Conservation (phyloP, 306 rosid species). For the Prunus davidiana region DNA sequence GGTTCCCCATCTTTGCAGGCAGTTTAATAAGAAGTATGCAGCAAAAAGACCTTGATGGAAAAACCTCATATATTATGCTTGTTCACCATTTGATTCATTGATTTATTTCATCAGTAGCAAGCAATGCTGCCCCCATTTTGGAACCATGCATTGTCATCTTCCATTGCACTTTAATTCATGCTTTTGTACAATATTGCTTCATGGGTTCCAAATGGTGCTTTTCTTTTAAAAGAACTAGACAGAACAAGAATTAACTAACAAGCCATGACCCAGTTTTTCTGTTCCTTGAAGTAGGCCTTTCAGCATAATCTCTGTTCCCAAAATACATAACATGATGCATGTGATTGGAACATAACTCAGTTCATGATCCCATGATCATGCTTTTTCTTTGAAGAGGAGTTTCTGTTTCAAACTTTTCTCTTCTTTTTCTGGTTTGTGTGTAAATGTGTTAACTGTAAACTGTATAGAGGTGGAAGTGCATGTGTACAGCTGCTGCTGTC, state of each 20-base stretch:
- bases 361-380: not conserved
- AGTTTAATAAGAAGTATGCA: constrained; percentile 39
- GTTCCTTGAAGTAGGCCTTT: not conserved
- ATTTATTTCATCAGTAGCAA: not conserved
- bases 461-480: no score
- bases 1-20: constrained; percentile 29
- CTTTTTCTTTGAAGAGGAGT: no score
- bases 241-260: no score
- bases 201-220: no score
- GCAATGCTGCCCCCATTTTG: not conserved
- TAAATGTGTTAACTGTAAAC: no score
- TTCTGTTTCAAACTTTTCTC: no score
- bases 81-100: not conserved
- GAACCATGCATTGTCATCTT: not conserved
- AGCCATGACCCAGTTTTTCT: not conserved
- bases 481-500: no score
- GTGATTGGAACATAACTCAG: not conserved
- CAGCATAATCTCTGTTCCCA: not conserved
- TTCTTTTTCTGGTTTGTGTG: not conserved
- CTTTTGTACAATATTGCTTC: no score
- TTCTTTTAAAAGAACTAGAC: no score
- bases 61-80: constrained; percentile 1
- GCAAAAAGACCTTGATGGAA: constrained; percentile 34
- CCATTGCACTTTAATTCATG: no score
- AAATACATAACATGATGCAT: not conserved